Conservation (phyloP, 352 stramenopile genomes). For the Globisporangium canariense region DNA sequence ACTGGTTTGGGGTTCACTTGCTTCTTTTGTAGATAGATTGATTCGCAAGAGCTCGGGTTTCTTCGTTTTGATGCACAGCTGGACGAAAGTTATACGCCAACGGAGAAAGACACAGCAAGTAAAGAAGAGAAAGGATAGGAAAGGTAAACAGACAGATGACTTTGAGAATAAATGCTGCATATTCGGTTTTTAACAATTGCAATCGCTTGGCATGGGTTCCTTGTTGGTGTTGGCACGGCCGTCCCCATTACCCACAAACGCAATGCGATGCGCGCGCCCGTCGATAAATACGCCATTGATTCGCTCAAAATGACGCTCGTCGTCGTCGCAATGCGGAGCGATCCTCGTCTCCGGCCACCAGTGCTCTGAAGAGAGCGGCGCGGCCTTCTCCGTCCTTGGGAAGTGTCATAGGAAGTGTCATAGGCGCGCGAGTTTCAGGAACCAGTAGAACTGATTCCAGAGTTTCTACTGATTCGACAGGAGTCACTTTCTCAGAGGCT, state of each 20-base stretch:
- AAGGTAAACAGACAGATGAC: neutral
- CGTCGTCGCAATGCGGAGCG: neutral
- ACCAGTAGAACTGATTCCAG: no score
- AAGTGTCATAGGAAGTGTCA: neutral
- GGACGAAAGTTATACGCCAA: neutral
- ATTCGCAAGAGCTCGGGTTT: neutral
- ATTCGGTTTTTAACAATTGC: neutral
- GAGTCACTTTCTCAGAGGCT: neutral
- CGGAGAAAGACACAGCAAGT: neutral
- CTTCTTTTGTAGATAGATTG: neutral
- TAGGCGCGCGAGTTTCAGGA: neutral
- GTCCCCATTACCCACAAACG: no score
- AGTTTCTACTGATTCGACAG: neutral
- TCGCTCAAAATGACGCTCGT: neutral
- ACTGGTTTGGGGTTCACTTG: neutral
- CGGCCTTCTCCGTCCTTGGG: neutral
- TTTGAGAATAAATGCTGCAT: constrained; percentile 5
- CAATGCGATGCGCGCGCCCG: no score
- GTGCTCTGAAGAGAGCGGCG: neutral
- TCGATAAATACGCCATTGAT: constrained; percentile 2
- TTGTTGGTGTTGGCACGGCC: no score
- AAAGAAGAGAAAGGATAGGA: neutral
- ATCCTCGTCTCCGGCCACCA: neutral
- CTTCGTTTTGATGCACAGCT: neutral
- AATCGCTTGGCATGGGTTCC: neutral